Conservation (phyloP, 2,329 filamentous ascomycete species). For the Claviceps humidiphila region DNA sequence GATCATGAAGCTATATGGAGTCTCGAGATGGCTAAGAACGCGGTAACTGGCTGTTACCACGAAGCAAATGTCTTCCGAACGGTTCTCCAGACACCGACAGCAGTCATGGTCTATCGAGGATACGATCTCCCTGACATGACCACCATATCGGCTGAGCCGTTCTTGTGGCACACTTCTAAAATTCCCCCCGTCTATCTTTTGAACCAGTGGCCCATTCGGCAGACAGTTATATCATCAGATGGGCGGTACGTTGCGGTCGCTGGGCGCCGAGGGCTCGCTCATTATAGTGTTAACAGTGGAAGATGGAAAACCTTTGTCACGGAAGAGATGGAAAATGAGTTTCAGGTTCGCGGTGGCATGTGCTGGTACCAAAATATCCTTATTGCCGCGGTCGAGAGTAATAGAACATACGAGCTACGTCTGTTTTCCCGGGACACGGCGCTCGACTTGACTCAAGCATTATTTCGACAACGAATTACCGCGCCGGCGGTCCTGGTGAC, state of each 20-base stretch:
- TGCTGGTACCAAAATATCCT: slow-evolving; percentile 97
- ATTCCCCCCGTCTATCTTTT: slow-evolving; percentile 75
- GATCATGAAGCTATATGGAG: slow-evolving; percentile 70
- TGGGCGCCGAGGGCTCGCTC: slow-evolving; percentile 79
- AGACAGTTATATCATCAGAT: slow-evolving; percentile 77
- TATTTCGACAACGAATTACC: slow-evolving; percentile 66
- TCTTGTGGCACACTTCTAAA: slow-evolving; percentile 87
- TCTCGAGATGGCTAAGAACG: slow-evolving; percentile 85
- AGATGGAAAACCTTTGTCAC: slow-evolving; percentile 92
- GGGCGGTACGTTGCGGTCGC: slow-evolving; percentile 93
- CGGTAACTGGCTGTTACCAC: slow-evolving; percentile 83
- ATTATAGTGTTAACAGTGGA: slow-evolving; percentile 89
- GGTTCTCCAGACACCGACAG: slow-evolving; percentile 75
- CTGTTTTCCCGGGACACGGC: slow-evolving; percentile 79
- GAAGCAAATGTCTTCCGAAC: slow-evolving; percentile 84
- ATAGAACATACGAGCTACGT: slow-evolving; percentile 71
- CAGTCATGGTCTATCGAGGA: slow-evolving; percentile 83
- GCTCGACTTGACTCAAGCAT: slow-evolving; percentile 57
- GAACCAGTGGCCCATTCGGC: slow-evolving; percentile 86
- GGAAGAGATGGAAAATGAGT: slow-evolving; percentile 70
- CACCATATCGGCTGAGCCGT: slow-evolving; percentile 81
- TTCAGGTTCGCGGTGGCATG: slow-evolving; percentile 89
- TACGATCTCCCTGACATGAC: slow-evolving; percentile 86
- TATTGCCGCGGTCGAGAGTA: slow-evolving; percentile 82
- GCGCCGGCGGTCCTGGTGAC: slow-evolving; percentile 84